These are phyloP conservation scores for Aspergillus haitiensis DNA, from an alignment of 495 filamentous ascomycete species.

Conservation along the genomic window DNA sequence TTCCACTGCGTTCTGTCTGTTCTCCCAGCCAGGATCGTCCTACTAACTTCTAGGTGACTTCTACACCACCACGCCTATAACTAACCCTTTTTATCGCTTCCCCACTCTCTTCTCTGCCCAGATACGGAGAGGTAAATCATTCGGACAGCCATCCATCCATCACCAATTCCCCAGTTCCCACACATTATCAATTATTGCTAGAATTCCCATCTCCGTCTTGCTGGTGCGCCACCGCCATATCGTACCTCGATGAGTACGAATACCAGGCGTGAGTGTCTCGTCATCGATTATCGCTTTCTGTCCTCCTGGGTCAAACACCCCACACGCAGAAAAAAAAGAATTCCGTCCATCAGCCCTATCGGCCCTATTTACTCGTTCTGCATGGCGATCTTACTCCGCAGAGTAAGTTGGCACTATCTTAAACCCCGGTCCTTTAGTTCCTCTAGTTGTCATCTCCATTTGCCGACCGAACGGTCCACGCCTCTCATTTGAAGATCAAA, in stretches of 20 bases:
- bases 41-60: no score
- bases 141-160: not conserved
- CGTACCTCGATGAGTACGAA: slow-evolving; percentile 48
- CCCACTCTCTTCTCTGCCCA: not conserved
- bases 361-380: slow-evolving; percentile 20
- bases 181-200: not conserved
- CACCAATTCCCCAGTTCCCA: slow-evolving; percentile 1
- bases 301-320: slow-evolving; percentile 42
- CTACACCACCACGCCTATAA: not conserved
- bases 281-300: slow-evolving; percentile 45
- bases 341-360: slow-evolving; percentile 24
- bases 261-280: slow-evolving; percentile 42
- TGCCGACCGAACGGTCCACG: slow-evolving; percentile 20
- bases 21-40: no score
- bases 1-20: no score
- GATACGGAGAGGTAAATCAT: not conserved
- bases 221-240: slow-evolving; percentile 27
- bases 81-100: not conserved
- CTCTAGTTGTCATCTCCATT: slow-evolving; percentile 20
- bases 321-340: slow-evolving; percentile 35
- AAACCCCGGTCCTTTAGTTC: slow-evolving; percentile 25
- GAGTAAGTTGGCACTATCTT: slow-evolving; percentile 24
- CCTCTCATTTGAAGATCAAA: slow-evolving; percentile 36
- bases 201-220: not conserved
- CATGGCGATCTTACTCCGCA: slow-evolving; percentile 34